Base-by-base conservation (phyloP, 495 filamentous ascomycete genomes). In the Neohortaea acidophila region DNA sequence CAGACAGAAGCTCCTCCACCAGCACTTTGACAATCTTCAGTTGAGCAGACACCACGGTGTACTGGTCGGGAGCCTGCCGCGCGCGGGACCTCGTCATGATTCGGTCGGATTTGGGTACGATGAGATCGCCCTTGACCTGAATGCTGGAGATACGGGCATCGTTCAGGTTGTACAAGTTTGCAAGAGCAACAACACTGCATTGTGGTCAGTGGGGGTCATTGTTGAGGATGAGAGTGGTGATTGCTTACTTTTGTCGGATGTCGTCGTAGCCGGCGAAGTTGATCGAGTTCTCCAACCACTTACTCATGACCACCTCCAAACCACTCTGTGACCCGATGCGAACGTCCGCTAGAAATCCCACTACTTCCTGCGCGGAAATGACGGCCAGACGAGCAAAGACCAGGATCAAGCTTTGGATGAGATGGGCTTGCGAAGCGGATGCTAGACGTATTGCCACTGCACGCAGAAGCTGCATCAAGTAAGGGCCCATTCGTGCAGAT, bases 21-120 rank as follows among this genome's bases (percentile, higher is more conserved):
- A 97, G 70, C 6, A 97, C 79, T 63, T 97, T 97, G 59, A 94
- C 61, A 52, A 97, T 94, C 62, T 97, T 97, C 52, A 97, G 64
- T 2, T 81, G 75, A 0, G 84, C 84, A 0, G 84, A 67, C 32
- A 96, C 76, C 41, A 77, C 74, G n/a, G 87, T 93, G 63, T 74
- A 96, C 51, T 73, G 77, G 49, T 93, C 85, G 2, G 89, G 89
- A 51, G 84, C 74, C 41, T 71, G 66, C 55, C 80, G 83, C 5
- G 89, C 72, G 44, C 84, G 76, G 15, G 84, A 94, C 43, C 89
- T 72, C 3, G 89, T 97, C 70, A 89, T 82, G 52, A 97, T 97
- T 28, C 82, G 77, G 37, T 81, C 75, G 38, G 75, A 81, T 38
- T 75, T 66, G 28, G 75, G 71, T 41, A 91, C 72, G 48, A 97